Base-by-base conservation (phyloP, 1,139 yeast species). In the Sugiyamaella xylanicola region DNA sequence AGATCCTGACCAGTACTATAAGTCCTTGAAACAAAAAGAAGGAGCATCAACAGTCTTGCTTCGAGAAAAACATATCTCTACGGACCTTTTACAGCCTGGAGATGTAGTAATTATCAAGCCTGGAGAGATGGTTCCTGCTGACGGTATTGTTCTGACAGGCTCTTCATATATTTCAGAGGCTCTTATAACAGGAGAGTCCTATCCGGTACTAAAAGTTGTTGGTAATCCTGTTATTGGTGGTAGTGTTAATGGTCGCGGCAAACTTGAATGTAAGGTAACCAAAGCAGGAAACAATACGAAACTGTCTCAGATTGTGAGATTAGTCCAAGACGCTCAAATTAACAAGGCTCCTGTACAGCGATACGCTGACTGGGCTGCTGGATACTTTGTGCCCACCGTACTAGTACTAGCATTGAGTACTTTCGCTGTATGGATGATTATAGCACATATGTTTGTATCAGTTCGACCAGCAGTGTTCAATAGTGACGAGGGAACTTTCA, bases 121-220 rank as follows among this genome's bases (percentile, higher is more conserved):
- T 0, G 99, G 99, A 11, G 85, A 85, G 53, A 89, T 85, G 63
- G 80, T 95, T 3, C 96, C 98, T 0, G 92, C 97, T 0, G 99
- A 95, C 75, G 99, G 99, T 37, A 68, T 77, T 7, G 83, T 95
- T 20, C 72, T 86, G 1, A 77, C 78, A 60, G 99, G 99, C 7
- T 81, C 80, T 58, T 82, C 97, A 0, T 95, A 88, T 65, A 79
- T 90, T 22, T 93, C 92, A 66, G 99, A 93, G 70, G 85, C 97
- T 4, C 74, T 91, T 32, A 77, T 93, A 56, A 92, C 99, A 0
- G 99, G 99, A 48, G 99, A 93, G 72, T 81, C 96, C 0, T 69
- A 82, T 48, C 93, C 96, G 0, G 84, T 91, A 0, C 72, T 75
- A 43, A 93, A 92, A 65, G 65, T 58, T 2, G 65, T 66, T 2